Conservation (phyloP, 495 filamentous ascomycete genomes). For the Tuber aestivum region DNA sequence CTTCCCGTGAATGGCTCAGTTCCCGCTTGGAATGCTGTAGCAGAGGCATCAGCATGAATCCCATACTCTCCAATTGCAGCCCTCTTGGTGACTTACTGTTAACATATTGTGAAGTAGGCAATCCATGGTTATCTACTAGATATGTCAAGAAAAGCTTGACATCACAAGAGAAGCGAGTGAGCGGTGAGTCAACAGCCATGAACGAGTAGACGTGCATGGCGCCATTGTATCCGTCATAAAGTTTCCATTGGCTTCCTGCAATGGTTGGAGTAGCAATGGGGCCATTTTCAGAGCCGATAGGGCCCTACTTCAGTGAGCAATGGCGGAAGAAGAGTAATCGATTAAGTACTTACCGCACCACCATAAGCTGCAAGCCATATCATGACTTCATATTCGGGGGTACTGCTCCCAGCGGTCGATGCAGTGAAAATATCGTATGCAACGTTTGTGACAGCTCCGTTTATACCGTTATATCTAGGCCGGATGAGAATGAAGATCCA, state of each 20-base stretch:
- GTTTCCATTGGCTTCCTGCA: constrained; percentile 49
- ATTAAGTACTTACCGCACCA: background rate
- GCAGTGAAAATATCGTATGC: constrained; percentile 61
- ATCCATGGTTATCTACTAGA: constrained; percentile 49
- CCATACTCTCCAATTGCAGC: background rate
- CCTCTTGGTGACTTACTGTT: constrained; percentile 39
- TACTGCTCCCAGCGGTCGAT: constrained; percentile 45
- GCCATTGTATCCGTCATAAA: constrained; percentile 56
- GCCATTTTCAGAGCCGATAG: constrained; percentile 56
- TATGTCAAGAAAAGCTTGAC: constrained; percentile 55
- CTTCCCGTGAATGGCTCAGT: constrained; percentile 54
- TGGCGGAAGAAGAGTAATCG: background rate
- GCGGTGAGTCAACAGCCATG: constrained; percentile 48
- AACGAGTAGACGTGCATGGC: constrained; percentile 57
- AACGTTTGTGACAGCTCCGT: constrained; percentile 55
- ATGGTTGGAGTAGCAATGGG: constrained; percentile 53
- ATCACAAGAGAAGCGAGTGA: constrained; percentile 53
- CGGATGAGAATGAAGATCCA: background rate
- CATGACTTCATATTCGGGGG: constrained; percentile 62
- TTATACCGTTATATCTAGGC: constrained; percentile 52
- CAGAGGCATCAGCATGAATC: background rate
- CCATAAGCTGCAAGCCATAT: constrained; percentile 49
- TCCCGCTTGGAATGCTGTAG: constrained; percentile 48
- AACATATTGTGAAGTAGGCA: constrained; percentile 53
- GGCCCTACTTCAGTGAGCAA: constrained; percentile 41